Evolutionary conservation across 129 eudicot species (phyloP).

Genomic region (Arctium minus): DNA sequence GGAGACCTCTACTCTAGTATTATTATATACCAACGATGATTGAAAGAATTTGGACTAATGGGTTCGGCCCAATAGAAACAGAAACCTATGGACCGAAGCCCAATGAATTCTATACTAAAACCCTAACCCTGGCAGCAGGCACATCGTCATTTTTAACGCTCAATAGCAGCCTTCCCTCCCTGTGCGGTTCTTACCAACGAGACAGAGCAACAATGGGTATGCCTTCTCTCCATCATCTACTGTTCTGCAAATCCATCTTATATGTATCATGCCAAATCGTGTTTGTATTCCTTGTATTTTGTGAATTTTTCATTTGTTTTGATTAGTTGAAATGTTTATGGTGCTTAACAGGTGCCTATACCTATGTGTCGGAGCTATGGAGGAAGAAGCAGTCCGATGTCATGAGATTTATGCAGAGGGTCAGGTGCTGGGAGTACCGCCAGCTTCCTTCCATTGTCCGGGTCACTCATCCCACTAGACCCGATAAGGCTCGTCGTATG

Average conservation of each 20-base stretch:
- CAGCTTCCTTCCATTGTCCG: conserved; percentile 90
- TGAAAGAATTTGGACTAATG: too few relatives aligned
- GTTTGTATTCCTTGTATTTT: not conserved
- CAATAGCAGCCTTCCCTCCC: conserved; percentile 7
- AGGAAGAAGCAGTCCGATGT: conserved; percentile 86
- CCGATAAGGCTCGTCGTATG: conserved; percentile 86
- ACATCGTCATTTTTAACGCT: not conserved
- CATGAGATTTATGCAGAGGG: conserved; percentile 75
- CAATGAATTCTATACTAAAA: not conserved
- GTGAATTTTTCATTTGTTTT: not conserved
- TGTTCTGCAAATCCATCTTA: not conserved
- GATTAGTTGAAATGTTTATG: not conserved
- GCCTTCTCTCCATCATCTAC: not conserved
- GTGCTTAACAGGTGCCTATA: conserved; percentile 54
- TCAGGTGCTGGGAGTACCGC: conserved; percentile 88
- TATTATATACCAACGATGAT: too few relatives aligned
- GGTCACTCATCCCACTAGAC: conserved; percentile 81
- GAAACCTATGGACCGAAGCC: not conserved
- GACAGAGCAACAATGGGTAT: conserved; percentile 27
- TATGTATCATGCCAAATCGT: not conserved
- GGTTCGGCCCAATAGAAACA: not conserved
- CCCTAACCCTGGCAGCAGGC: conserved; percentile 6
- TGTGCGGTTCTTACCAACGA: not conserved
- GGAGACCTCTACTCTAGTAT: too few relatives aligned
- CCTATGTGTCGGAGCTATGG: conserved; percentile 74